Conservation (phyloP, 371 early-diverging fungal genomes). For the Mucor circinelloides region DNA sequence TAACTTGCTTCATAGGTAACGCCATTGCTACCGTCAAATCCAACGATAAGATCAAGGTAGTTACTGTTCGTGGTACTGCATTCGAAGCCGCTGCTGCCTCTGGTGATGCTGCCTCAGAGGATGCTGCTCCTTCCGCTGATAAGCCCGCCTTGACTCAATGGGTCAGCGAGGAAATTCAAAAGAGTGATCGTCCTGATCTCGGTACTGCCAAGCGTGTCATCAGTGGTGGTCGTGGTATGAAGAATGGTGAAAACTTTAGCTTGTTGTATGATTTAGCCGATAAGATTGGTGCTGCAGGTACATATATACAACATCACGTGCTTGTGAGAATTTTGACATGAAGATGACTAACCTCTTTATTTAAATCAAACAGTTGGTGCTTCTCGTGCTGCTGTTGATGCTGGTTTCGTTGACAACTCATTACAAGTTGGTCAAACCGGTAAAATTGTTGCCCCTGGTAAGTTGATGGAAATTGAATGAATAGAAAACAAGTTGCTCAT, state of each 20-base stretch:
- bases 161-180: conserved; percentile 89
- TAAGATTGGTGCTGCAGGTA: conserved; percentile 93
- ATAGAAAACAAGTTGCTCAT: background rate
- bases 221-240: conserved; percentile 95
- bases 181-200: conserved; percentile 96
- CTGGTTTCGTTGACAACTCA: conserved; percentile 95
- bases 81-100: conserved; percentile 75
- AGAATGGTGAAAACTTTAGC: conserved; percentile 96
- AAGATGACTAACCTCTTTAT: background rate
- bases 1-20: conserved; percentile 64
- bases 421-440: conserved; percentile 98
- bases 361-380: conserved; percentile 79
- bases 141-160: conserved; percentile 71
- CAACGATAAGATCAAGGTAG: conserved; percentile 80
- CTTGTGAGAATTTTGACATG: conserved; percentile 20
- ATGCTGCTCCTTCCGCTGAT: conserved; percentile 71
- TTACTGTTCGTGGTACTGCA: conserved; percentile 93
- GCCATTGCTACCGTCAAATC: conserved; percentile 97
- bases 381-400: conserved; percentile 98
- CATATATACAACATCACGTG: conserved; percentile 18
- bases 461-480: background rate
- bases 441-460: conserved; percentile 94
- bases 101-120: conserved; percentile 57
- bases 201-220: conserved; percentile 88
- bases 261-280: conserved; percentile 92